Evolutionary conservation across 768 basidiomycete species (phyloP).

Genomic region (Pisolithus tinctorius): DNA sequence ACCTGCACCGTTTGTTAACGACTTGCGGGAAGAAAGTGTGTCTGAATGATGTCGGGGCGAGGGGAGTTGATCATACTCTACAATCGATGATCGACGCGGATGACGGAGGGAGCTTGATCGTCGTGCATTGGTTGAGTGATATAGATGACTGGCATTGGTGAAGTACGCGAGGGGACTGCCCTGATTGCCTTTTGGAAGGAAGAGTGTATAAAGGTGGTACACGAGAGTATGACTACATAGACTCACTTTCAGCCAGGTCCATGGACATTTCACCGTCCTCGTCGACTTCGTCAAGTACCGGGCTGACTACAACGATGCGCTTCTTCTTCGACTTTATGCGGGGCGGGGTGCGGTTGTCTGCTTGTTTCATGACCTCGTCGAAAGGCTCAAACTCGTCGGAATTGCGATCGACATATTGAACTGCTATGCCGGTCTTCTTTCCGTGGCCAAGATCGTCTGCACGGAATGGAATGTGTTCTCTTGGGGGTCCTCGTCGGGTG

Average conservation of each 20-base stretch:
- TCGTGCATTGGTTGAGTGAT: slow-evolving; percentile 31
- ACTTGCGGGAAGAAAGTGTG: slow-evolving; percentile 22
- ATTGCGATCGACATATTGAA: slow-evolving; percentile 60
- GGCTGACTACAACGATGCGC: slow-evolving; percentile 32
- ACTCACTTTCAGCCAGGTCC: slow-evolving; percentile 69
- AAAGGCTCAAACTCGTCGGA: slow-evolving; percentile 83
- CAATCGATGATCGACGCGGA: slow-evolving; percentile 44
- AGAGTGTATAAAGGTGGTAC: slow-evolving; percentile 3
- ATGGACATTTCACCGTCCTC: slow-evolving; percentile 71
- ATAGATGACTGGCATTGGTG: slow-evolving; percentile 27
- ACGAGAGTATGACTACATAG: too few species aligned
- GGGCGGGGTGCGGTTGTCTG: slow-evolving; percentile 59
- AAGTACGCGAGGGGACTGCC: slow-evolving; percentile 31
- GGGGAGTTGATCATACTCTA: slow-evolving; percentile 58
- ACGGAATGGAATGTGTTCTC: slow-evolving; percentile 69
- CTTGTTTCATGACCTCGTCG: slow-evolving; percentile 65
- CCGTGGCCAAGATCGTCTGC: slow-evolving; percentile 73
- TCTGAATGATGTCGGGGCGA: slow-evolving; percentile 40
- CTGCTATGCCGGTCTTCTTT: slow-evolving; percentile 72
- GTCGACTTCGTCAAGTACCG: slow-evolving; percentile 32
- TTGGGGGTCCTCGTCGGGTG: slow-evolving; percentile 50
- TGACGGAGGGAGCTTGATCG: slow-evolving; percentile 38
- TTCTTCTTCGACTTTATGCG: slow-evolving; percentile 46
- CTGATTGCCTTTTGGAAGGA: slow-evolving; percentile 17
- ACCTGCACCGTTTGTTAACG: slow-evolving; percentile 29